These are phyloP conservation scores for Erythrophleum ivorense DNA, from an alignment of 331 rosid genomes.

Conservation along the genomic window DNA sequence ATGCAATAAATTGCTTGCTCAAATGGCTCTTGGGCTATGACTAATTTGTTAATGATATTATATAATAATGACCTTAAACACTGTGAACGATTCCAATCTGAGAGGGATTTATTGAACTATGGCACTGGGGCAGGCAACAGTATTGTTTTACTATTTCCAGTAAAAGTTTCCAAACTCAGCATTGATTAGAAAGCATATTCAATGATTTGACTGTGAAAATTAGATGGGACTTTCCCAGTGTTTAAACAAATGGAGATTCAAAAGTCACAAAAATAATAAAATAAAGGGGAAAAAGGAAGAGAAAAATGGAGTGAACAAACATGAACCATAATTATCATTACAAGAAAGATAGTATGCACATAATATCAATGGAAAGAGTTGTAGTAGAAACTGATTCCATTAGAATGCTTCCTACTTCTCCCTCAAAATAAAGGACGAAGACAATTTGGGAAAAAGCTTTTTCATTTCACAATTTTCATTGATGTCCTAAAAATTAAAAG, in stretches of 20 bases:
- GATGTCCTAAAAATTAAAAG: background rate
- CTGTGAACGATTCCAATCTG: background rate
- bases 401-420: background rate
- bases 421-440: background rate
- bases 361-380: background rate
- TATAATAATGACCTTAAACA: background rate
- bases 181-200: background rate
- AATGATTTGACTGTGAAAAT: background rate
- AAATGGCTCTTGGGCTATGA: background rate
- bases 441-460: background rate
- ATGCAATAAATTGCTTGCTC: background rate
- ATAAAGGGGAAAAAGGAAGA: background rate
- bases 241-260: background rate
- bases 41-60: background rate
- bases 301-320: background rate
- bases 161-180: background rate
- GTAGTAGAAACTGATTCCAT: background rate
- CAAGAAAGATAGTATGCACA: background rate
- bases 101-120: background rate
- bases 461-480: background rate
- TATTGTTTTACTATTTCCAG: background rate
- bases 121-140: background rate
- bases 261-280: background rate
- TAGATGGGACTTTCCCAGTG: background rate
- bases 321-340: background rate